Percentiles rank a stretch among this genome's conserved stretches.
Evolutionary conservation across 148 eudicot genomes (phyloP).

Genomic region (Drosera capensis): DNA sequence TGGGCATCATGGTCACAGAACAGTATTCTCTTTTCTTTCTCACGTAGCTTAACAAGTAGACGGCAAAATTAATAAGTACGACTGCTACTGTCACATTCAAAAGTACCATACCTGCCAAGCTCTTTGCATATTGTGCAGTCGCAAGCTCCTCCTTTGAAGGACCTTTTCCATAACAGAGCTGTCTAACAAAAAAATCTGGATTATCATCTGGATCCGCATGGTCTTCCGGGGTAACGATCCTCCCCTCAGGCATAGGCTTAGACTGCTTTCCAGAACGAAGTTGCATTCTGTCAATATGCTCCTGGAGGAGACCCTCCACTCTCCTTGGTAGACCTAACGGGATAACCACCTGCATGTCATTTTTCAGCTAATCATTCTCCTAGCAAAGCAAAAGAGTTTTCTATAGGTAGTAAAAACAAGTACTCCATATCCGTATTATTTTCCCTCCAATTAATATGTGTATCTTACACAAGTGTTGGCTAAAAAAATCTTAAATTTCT

Average conservation of each 20-base stretch:
- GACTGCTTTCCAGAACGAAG: slow-evolving; percentile 22
- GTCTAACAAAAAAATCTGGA: slow-evolving; percentile 57
- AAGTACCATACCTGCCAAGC: slow-evolving; percentile 64
- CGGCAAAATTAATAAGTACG: too few species aligned
- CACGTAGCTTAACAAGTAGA: too few species aligned
- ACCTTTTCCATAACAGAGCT: slow-evolving; percentile 91
- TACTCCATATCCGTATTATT: too few species aligned
- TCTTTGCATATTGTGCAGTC: slow-evolving; percentile 92
- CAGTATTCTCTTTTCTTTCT: too few species aligned
- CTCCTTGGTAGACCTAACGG: slow-evolving; percentile 94
- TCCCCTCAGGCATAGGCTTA: slow-evolving; percentile 19
- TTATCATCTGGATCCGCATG: slow-evolving; percentile 25
- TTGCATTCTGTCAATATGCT: slow-evolving; percentile 71
- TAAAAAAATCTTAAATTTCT: too few species aligned
- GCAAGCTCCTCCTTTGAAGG: slow-evolving; percentile 81
- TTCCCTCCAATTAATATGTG: too few species aligned
- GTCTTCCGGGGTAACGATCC: slow-evolving; percentile 20
- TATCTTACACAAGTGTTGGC: too few species aligned
- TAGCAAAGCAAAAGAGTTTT: too few species aligned
- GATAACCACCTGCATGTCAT: slow-evolving; percentile 55
- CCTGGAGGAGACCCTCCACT: slow-evolving; percentile 96
- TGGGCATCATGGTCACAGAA: too few species aligned
- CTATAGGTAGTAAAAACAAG: too few species aligned
- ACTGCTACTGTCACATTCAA: too few species aligned
- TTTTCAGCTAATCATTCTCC: slow-evolving; percentile 5